Evolutionary conservation across 768 basidiomycete genomes (phyloP).

Genomic region (Sporobolomyces phaffii): DNA sequence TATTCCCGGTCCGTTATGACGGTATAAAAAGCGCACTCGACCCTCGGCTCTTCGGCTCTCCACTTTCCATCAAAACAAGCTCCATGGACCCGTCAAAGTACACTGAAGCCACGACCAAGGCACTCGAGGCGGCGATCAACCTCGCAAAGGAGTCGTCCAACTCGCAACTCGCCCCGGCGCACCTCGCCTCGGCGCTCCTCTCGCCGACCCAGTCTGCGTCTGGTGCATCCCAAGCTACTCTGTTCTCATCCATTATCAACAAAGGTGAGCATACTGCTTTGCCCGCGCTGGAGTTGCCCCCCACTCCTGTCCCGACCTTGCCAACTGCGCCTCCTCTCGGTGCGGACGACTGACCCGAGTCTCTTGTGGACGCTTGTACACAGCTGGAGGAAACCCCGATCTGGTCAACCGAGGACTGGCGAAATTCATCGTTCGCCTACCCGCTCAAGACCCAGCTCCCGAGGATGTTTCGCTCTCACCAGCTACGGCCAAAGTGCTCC

Average conservation of each 20-base stretch:
- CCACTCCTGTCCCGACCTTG: neutral
- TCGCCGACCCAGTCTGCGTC: slow-evolving; percentile 53
- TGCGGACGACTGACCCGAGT: slow-evolving; percentile 27
- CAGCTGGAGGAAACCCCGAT: slow-evolving; percentile 71
- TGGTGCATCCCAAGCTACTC: neutral
- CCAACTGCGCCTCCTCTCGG: slow-evolving; percentile 33
- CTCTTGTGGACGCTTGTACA: slow-evolving; percentile 72
- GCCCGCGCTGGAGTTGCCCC: neutral
- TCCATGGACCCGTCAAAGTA: slow-evolving; percentile 23
- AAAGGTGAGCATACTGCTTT: slow-evolving; percentile 19
- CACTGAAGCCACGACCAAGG: slow-evolving; percentile 12
- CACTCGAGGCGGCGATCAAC: slow-evolving; percentile 6
- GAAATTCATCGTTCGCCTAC: slow-evolving; percentile 70
- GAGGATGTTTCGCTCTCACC: slow-evolving; percentile 66
- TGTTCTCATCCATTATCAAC: slow-evolving; percentile 27
- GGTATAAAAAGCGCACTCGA: too few relatives aligned
- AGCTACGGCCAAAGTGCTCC: slow-evolving; percentile 58
- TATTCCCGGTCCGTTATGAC: neutral
- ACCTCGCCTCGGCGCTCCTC: slow-evolving; percentile 73
- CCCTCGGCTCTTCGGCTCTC: too few relatives aligned
- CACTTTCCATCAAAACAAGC: too few relatives aligned
- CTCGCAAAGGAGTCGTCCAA: slow-evolving; percentile 34
- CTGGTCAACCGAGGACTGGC: slow-evolving; percentile 66
- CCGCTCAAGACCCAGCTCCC: slow-evolving; percentile 76
- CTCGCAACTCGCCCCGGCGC: slow-evolving; percentile 54